These are phyloP conservation scores for Serendipita sp. DNA, from an alignment of 768 basidiomycete species.

Conservation along the genomic window DNA sequence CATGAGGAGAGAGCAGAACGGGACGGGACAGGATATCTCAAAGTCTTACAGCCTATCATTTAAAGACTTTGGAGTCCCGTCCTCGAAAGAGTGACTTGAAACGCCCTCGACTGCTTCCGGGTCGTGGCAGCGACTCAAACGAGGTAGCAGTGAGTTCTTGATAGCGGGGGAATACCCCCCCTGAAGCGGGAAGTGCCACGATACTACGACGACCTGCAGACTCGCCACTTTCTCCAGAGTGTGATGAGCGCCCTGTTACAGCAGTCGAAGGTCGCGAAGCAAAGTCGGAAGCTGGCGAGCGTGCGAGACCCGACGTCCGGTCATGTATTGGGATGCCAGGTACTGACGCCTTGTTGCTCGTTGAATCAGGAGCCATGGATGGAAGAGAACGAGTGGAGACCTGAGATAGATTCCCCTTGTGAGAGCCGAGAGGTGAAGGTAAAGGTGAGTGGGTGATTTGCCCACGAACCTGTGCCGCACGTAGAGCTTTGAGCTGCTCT, in stretches of 20 bases:
- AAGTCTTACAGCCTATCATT: not conserved
- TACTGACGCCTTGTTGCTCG: not conserved
- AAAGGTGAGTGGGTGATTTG: not conserved
- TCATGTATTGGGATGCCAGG: not conserved
- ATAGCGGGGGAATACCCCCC: constrained; percentile 1
- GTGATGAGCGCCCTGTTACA: not conserved
- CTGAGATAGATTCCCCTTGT: not conserved
- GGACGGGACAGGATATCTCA: too few species aligned
- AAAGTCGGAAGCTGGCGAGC: not conserved
- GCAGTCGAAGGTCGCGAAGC: not conserved
- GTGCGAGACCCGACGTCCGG: not conserved
- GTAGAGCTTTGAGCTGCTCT: not conserved
- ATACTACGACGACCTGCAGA: not conserved
- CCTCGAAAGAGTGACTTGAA: constrained; percentile 1
- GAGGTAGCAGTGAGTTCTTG: not conserved
- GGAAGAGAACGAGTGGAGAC: not conserved
- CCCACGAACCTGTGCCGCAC: not conserved
- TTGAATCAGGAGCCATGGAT: not conserved
- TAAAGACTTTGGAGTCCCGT: not conserved
- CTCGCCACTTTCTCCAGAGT: not conserved
- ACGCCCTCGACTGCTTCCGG: not conserved
- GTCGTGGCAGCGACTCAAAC: not conserved
- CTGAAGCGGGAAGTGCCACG: not conserved
- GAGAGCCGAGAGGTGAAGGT: not conserved
- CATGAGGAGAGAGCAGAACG: not conserved